Evolutionary conservation across 495 filamentous ascomycete genomes (phyloP).

Genomic region (Evernia prunastri): DNA sequence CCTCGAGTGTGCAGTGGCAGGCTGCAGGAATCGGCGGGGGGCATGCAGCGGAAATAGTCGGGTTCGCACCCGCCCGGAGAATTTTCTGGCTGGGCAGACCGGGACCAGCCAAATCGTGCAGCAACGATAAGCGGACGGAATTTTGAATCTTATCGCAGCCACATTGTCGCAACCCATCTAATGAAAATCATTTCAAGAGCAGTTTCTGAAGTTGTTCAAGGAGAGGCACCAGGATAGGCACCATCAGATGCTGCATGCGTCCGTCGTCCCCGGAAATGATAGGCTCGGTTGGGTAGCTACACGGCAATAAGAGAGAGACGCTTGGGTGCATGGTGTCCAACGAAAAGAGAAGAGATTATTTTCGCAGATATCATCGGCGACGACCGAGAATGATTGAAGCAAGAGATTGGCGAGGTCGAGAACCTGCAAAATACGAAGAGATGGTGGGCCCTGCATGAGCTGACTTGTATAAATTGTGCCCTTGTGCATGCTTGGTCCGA

Average conservation of each 20-base stretch:
- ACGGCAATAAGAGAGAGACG: background rate
- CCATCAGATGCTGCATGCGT: background rate
- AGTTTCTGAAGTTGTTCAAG: background rate
- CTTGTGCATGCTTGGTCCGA: too few relatives aligned
- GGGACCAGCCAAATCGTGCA: background rate
- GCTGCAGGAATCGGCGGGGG: background rate
- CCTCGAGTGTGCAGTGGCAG: background rate
- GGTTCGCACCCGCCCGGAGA: background rate
- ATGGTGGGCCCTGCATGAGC: too few relatives aligned
- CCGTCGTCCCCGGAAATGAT: background rate
- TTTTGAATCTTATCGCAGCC: background rate
- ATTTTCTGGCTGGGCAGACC: background rate
- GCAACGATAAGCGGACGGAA: background rate
- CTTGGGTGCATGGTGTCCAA: background rate
- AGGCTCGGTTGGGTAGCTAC: background rate
- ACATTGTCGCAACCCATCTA: too few relatives aligned
- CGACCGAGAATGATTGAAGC: background rate
- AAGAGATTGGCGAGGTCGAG: too few relatives aligned
- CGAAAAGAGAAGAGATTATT: background rate
- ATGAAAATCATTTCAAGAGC: background rate
- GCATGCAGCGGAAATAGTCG: background rate
- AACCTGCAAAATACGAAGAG: background rate
- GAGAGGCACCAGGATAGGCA: background rate
- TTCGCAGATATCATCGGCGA: background rate
- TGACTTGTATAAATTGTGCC: too few relatives aligned